phyloP scores from a whole-genome alignment of 148 eudicot species.

The Pharnaceum exiguum region DNA sequence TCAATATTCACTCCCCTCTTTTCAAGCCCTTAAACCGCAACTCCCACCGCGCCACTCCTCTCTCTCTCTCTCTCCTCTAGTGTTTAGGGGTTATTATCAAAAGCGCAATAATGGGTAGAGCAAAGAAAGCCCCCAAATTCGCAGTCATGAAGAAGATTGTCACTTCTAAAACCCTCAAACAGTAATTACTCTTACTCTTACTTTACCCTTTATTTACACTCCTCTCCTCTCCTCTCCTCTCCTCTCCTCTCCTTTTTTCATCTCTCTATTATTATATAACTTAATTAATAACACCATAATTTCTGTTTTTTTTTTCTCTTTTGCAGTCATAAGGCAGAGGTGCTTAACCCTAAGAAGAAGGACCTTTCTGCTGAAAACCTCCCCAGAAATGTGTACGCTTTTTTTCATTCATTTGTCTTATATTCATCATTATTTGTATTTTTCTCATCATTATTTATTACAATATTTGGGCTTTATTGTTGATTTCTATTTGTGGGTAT shows the following conservation, averaged over 20 bases:
- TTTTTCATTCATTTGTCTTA: too few species aligned
- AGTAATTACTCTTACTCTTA: conserved; percentile 32
- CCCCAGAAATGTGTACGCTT: conserved; percentile 79
- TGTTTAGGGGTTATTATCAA: conserved; percentile 31
- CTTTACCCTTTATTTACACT: too few species aligned
- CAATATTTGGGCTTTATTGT: too few species aligned
- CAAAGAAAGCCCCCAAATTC: conserved; percentile 80
- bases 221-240: background rate
- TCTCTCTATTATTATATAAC: background rate
- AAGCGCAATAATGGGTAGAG: conserved; percentile 62
- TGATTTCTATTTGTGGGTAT: background rate
- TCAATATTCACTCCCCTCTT: background rate
- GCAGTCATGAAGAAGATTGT: conserved; percentile 88
- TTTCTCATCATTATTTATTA: too few species aligned
- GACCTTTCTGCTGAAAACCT: conserved; percentile 54
- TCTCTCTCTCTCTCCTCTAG: conserved; percentile 10
- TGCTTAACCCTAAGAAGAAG: conserved; percentile 79
- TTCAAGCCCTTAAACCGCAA: background rate
- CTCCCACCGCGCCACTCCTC: background rate
- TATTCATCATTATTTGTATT: too few species aligned
- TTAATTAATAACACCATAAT: background rate
- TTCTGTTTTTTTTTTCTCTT: background rate
- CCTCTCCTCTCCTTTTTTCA: too few species aligned
- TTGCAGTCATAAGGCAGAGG: conserved; percentile 66
- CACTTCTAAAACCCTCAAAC: conserved; percentile 70